Percentiles rank a stretch among this genome's conserved stretches.
These are phyloP conservation scores for Aphanomyces astaci DNA, from an alignment of 352 stramenopile genomes.

Conservation along the genomic window DNA sequence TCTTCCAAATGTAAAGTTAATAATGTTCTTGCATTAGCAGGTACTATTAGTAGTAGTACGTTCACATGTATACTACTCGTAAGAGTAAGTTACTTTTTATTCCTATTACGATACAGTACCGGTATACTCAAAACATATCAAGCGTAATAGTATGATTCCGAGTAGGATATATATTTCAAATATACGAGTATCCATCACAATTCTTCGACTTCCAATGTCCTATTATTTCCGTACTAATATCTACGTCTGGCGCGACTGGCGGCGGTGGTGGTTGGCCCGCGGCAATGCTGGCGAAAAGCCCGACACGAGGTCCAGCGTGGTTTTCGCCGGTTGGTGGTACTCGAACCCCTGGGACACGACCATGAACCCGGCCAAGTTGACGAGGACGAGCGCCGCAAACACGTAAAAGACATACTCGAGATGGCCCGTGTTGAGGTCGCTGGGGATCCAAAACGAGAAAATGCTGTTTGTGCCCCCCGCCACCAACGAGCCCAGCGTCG, in stretches of 20 bases:
- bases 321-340: conserved; percentile 48
- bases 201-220: too few species aligned
- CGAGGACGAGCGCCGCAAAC: conserved; percentile 54
- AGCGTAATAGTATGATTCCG: too few species aligned
- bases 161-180: too few species aligned
- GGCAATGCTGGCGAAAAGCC: conserved; percentile 19
- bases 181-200: too few species aligned
- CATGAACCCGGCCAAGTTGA: conserved; percentile 56
- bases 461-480: conserved; percentile 76
- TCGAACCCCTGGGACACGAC: conserved; percentile 69
- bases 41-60: too few species aligned
- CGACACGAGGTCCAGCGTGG: conserved; percentile 18
- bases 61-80: too few species aligned
- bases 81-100: too few species aligned
- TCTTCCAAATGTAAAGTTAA: too few species aligned
- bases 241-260: not conserved
- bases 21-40: too few species aligned
- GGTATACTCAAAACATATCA: too few species aligned
- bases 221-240: too few species aligned
- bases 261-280: not conserved
- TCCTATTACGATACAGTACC: too few species aligned
- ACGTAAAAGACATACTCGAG: conserved; percentile 87
- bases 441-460: conserved; percentile 86
- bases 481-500: conserved; percentile 82
- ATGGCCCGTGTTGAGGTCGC: conserved; percentile 83